A percentile compares a stretch with the other conserved stretches of the same genome.
These are phyloP conservation scores for Taphrina pruni DNA, from an alignment of 1,139 yeast species.

Conservation along the genomic window DNA sequence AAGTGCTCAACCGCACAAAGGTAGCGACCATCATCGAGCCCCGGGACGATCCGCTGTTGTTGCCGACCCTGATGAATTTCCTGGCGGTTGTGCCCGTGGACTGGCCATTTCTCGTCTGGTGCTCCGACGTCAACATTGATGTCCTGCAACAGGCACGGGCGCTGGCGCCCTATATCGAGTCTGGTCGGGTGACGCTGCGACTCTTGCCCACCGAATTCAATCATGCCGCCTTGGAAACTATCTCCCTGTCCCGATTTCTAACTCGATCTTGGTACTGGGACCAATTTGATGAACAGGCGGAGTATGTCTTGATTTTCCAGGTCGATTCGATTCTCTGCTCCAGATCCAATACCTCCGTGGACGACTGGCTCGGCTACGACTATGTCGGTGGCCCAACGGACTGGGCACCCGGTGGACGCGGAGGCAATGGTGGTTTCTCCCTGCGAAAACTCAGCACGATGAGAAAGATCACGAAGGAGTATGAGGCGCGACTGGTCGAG, in stretches of 20 bases:
- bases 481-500: conserved; percentile 1
- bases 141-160: conserved; percentile 1
- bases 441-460: conserved; percentile 28
- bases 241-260: conserved; percentile 13
- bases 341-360: conserved; percentile 11
- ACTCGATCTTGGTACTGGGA: conserved; percentile 33
- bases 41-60: conserved; percentile 9
- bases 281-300: conserved; percentile 26
- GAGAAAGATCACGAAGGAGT: conserved; percentile 22
- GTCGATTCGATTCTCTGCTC: conserved; percentile 28
- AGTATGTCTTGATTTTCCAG: conserved; percentile 27
- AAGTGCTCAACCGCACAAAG: conserved; percentile 23
- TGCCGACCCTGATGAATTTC: conserved; percentile 16
- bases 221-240: conserved; percentile 8
- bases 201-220: conserved; percentile 16
- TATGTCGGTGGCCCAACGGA: conserved; percentile 31
- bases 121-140: conserved; percentile 23
- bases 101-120: conserved; percentile 38
- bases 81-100: conserved; percentile 24
- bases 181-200: conserved; percentile 23
- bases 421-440: conserved; percentile 34
- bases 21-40: conserved; percentile 36
- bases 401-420: conserved; percentile 31
- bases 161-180: conserved; percentile 17
- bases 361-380: conserved; percentile 36